Conservation (phyloP, 2,329 filamentous ascomycete species). For the Capronia coronata region DNA sequence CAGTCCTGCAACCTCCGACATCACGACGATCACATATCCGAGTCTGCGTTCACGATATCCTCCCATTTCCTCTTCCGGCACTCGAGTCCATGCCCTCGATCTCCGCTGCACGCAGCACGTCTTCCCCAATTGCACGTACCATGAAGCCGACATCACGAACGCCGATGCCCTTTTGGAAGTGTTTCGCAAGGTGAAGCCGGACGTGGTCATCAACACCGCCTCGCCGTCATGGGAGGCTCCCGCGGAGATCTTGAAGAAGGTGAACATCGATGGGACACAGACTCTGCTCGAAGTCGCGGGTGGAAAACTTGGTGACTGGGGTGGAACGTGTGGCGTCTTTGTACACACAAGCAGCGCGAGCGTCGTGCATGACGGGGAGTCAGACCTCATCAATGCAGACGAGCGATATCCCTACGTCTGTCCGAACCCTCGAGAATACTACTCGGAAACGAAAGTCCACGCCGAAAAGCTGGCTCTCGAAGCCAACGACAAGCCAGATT, state of each 20-base stretch:
- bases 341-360: slow-evolving; percentile 90
- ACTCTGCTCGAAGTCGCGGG: slow-evolving; percentile 63
- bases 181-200: slow-evolving; percentile 62
- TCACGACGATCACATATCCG: slow-evolving; percentile 34
- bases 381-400: slow-evolving; percentile 75
- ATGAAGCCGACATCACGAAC: slow-evolving; percentile 72
- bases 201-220: slow-evolving; percentile 87
- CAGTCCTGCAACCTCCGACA: slow-evolving; percentile 28
- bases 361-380: slow-evolving; percentile 73
- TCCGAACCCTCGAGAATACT: slow-evolving; percentile 66
- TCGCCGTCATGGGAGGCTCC: slow-evolving; percentile 54
- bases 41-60: slow-evolving; percentile 38
- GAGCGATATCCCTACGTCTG: slow-evolving; percentile 73
- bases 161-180: slow-evolving; percentile 53
- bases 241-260: slow-evolving; percentile 62
- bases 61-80: slow-evolving; percentile 37
- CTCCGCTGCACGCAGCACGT: slow-evolving; percentile 65
- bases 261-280: slow-evolving; percentile 82
- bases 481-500: slow-evolving; percentile 57
- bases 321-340: slow-evolving; percentile 60
- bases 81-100: slow-evolving; percentile 63
- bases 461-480: slow-evolving; percentile 75
- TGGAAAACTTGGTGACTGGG: slow-evolving; percentile 57
- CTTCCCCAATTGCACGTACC: slow-evolving; percentile 56
- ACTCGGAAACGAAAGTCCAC: slow-evolving; percentile 82